Evolutionary conservation across 139 green algal species (phyloP).

Genomic region (Chlorella sp.): DNA sequence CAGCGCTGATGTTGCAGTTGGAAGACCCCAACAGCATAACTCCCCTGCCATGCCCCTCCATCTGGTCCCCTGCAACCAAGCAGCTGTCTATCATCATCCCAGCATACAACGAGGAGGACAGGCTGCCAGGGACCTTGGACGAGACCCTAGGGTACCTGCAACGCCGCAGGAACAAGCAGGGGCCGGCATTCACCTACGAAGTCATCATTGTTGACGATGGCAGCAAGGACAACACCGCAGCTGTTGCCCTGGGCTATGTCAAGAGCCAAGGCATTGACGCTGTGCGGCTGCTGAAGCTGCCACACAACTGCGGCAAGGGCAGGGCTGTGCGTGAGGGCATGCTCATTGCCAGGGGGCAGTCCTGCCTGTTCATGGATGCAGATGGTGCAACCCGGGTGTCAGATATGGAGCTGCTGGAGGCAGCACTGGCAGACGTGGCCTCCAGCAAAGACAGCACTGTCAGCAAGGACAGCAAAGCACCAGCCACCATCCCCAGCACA

Average conservation of each 20-base stretch:
- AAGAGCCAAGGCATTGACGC: conserved; percentile 61
- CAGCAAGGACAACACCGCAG: conserved; percentile 73
- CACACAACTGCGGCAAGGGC: conserved; percentile 77
- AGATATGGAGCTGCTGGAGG: conserved; percentile 80
- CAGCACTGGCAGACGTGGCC: conserved; percentile 41
- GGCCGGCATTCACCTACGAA: conserved; percentile 83
- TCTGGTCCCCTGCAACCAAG: conserved; percentile 64
- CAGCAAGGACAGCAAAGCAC: no score
- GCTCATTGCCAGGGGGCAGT: conserved; percentile 61
- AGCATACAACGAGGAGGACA: conserved; percentile 91
- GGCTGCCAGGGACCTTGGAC: conserved; percentile 70
- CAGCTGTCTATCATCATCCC: conserved; percentile 76
- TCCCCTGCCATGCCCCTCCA: no score
- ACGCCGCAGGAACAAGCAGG: conserved; percentile 50
- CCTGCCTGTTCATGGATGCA: conserved; percentile 84
- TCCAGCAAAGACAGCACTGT: no score
- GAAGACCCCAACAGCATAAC: no score
- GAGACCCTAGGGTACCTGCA: conserved; percentile 71
- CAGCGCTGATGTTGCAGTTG: no score
- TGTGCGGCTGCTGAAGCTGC: conserved; percentile 73
- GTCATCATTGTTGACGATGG: conserved; percentile 96
- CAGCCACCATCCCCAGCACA: no score
- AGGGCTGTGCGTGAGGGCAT: conserved; percentile 62
- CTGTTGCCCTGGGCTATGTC: background rate
- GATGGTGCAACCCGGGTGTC: conserved; percentile 75